These are phyloP conservation scores for Aspergillus fumigatiaffinis DNA, from an alignment of 2,329 filamentous ascomycete genomes.

Conservation along the genomic window DNA sequence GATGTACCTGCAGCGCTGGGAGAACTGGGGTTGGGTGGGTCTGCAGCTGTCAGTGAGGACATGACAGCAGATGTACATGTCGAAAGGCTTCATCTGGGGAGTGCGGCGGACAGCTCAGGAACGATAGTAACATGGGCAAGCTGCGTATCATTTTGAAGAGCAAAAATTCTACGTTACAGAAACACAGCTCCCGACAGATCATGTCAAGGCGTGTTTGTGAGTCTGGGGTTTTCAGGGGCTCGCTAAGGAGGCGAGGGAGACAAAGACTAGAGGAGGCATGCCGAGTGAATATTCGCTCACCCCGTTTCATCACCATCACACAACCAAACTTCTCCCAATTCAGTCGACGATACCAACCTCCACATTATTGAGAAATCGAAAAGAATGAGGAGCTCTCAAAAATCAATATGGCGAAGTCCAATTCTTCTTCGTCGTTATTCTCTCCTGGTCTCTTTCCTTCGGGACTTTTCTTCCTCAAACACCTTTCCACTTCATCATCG, in stretches of 20 bases:
- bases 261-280: background rate
- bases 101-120: background rate
- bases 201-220: background rate
- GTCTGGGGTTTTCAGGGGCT: background rate
- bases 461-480: background rate
- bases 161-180: background rate
- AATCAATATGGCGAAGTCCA: background rate
- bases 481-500: background rate
- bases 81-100: background rate
- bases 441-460: background rate
- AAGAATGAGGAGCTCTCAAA: conserved; percentile 5
- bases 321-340: background rate
- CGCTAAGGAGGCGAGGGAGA: background rate
- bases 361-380: conserved; percentile 4
- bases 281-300: background rate
- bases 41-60: background rate
- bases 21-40: background rate
- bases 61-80: background rate
- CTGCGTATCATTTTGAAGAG: background rate
- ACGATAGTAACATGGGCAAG: background rate
- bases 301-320: background rate
- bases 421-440: background rate
- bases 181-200: background rate
- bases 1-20: background rate
- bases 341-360: conserved; percentile 14